Percentiles rank a stretch among this genome's conserved stretches.
phyloP scores from a whole-genome alignment of 495 filamentous ascomycete species.

The Venustampulla echinocandica region DNA sequence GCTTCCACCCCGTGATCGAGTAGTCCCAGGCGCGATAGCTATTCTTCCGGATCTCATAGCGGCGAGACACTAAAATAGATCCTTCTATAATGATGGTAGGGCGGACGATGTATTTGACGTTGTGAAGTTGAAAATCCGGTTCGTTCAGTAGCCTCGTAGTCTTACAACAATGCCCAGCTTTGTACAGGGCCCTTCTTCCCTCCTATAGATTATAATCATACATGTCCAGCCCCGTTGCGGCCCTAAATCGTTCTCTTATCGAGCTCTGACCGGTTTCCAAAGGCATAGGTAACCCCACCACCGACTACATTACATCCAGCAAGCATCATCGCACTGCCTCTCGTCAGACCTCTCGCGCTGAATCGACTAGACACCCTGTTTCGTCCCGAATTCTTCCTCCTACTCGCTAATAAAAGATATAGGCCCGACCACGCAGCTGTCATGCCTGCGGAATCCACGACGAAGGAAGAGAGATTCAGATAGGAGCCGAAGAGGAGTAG shows the following conservation, averaged over 20 bases:
- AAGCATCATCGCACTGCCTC: constrained; percentile 63
- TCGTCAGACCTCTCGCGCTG: constrained; percentile 49
- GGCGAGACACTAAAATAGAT: no score
- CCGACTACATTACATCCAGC: constrained; percentile 61
- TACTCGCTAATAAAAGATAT: constrained; percentile 68
- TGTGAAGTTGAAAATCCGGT: no score
- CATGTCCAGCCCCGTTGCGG: no score
- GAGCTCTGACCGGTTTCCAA: constrained; percentile 46
- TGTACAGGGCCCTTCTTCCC: no score
- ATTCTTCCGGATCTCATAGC: no score
- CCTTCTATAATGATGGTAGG: no score
- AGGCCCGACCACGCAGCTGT: constrained; percentile 80
- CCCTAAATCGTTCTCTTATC: constrained; percentile 31
- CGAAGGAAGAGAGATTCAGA: constrained; percentile 67
- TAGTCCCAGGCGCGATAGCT: no score
- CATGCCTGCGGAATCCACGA: constrained; percentile 74
- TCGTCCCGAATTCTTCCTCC: constrained; percentile 30
- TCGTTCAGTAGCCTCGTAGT: no score
- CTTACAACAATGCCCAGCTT: no score
- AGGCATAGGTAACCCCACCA: constrained; percentile 62
- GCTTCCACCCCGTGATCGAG: no score
- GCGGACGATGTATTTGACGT: no score
- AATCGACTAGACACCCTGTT: constrained; percentile 7
- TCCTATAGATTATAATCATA: no score
- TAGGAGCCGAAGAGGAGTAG: constrained; percentile 82